Evolutionary conservation across 208 protist species (phyloP), one percentile per base, ranked within the genome.

Genomic region (Leishmania guyanensis): DNA sequence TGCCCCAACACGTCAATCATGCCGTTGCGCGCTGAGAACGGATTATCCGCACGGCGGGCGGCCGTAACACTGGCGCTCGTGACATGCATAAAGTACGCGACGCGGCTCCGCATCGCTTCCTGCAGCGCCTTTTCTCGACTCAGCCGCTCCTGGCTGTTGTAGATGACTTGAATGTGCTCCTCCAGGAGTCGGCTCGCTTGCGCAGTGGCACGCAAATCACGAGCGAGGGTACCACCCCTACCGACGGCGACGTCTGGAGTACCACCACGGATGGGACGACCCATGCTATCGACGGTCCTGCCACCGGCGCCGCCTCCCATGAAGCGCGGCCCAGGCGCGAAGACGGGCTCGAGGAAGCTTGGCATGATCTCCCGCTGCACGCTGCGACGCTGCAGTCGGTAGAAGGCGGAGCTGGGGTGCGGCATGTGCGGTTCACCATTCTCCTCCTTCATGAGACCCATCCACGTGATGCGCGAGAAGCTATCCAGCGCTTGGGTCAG

Each of bases 401-500:
- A 89, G 79, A 97, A 97, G 58, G 81, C 85, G 12, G 71, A 83
- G 54, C 83, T 68, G 54, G 88, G 78, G 46, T 89, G 87, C 66
- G 93, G 92, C 51, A 86, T 86, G 66, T 87, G 92, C 77, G 87
- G 79, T 81, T 88, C 81, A 29, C 91, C 91, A n/a, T 85, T 89
- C 82, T 97, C 92, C 64, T 82, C 88, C 83, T 91, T 85, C 93
- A 97, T 94, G 46, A 97, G 84, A 3, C 90, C 88, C 86, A 96
- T 93, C 93, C 94, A 97, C 69, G 94, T 97, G 64, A 93, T 86
- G 72, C 94, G 94, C 26, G 93, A 96, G 84, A 97, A 97, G 75
- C 78, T 75, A 84, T 97, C 91, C 53, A 97, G 75, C 14, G 94
- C 92, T 46, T 93, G 87, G 50, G 88, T 89, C 8, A 97, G 86